Base-by-base conservation (phyloP, 805 yeast genomes). In the Starmerella bacillaris region DNA sequence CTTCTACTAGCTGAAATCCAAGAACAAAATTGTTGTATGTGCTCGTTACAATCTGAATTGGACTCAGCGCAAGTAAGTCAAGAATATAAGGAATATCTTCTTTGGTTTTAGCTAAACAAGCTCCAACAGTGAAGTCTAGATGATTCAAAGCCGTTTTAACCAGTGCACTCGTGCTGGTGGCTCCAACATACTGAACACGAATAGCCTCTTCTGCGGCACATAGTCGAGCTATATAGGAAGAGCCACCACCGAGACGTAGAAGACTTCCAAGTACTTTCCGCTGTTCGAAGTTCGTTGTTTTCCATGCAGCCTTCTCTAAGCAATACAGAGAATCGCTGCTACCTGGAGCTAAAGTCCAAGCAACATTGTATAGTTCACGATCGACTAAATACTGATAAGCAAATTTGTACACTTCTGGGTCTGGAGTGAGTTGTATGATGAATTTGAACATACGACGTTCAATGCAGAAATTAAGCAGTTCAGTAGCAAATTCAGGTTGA, bases 301-400 rank as follows among this genome's bases (percentile, higher is more conserved):
- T 7, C 8, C 15, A 16, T 3, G 40, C 15, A 4, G 46, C 46
- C 17, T 14, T 14, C 7, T 11, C 19, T 4, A 43, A 24, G 9
- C 21, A 33, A n/a, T 26, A 30, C 6, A 42, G 37, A 4, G 44
- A 40, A n/a, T 26, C 27, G 2, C 16, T 14, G 5, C 40, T 33
- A 7, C 33, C 40, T 4, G 43, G 44, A 18, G 33, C 28, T 22
- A 43, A 29, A 2, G 46, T 37, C 46, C 46, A 43, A 3, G 44
- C 45, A 6, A 43, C 29, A 15, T 19, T 24, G 33, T 33, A 33
- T 11, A 41, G 31, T 6, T 30, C 15, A 9, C 28, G 32, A 2
- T 33, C 36, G n/a, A 43, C 22, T 4, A 24, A 32, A 18, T 41
- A 34, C 2, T 29, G 27, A 19, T 39, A 31, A 8, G 22, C 8